Conservation (phyloP, 2,329 filamentous ascomycete genomes). For the Cercospora beticola region DNA sequence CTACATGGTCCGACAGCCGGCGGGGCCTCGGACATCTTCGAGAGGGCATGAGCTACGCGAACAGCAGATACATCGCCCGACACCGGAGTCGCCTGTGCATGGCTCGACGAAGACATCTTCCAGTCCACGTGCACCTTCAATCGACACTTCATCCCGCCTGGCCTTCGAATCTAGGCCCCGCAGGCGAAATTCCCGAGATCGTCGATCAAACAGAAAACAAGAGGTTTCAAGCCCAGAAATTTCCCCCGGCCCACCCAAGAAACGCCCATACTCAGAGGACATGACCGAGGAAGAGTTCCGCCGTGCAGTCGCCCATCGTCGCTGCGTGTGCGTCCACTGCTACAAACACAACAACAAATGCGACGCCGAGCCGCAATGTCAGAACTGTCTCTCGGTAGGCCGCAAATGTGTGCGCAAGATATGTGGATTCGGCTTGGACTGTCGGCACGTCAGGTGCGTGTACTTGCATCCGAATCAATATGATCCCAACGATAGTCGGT, state of each 20-base stretch:
- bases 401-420: not conserved
- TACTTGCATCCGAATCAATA: not conserved
- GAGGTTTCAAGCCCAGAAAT: not conserved
- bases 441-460: not conserved
- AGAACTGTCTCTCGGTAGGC: not conserved
- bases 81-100: not conserved
- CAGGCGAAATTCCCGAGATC: not conserved
- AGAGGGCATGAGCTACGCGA: not conserved
- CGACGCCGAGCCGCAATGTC: not conserved
- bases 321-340: not conserved
- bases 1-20: not conserved
- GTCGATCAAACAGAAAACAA: not conserved
- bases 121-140: not conserved
- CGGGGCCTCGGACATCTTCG: not conserved
- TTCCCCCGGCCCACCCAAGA: not conserved
- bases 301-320: not conserved
- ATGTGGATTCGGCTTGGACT: not conserved
- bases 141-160: not conserved
- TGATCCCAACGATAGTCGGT: not conserved
- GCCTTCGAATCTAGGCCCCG: not conserved
- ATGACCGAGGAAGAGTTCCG: not conserved
- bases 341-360: not conserved
- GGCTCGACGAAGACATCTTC: not conserved
- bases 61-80: not conserved
- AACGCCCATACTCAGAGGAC: not conserved